Conservation (phyloP, 1,139 yeast species). For the Pneumocystis canis region DNA sequence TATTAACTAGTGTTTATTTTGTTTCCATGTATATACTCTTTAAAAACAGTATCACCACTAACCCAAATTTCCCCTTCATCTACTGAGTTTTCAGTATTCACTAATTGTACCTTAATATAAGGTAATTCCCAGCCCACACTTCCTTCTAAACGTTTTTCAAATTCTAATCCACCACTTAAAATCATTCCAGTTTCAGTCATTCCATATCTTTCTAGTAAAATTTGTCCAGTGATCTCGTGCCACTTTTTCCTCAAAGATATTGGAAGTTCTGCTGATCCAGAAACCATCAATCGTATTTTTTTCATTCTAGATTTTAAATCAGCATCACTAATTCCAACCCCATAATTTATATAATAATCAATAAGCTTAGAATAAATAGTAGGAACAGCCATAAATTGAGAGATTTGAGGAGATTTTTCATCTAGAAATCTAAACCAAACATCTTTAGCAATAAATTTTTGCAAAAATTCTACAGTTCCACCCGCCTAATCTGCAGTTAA, state of each 20-base stretch:
- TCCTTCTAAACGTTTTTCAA: conserved; percentile 18
- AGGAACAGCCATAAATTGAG: conserved; percentile 29
- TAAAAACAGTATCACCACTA: conserved; percentile 14
- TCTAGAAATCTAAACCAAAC: conserved; percentile 18
- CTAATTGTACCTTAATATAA: conserved; percentile 22
- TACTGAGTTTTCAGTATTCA: conserved; percentile 18
- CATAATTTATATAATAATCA: conserved; percentile 3
- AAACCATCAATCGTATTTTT: conserved; percentile 23
- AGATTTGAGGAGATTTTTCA: conserved; percentile 20
- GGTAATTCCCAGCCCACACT: conserved; percentile 27
- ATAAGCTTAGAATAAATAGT: conserved; percentile 22
- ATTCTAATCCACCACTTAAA: conserved; percentile 15
- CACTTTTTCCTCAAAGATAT: conserved; percentile 24
- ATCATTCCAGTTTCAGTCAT: conserved; percentile 30
- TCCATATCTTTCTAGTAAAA: conserved; percentile 27
- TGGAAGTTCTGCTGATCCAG: conserved; percentile 29
- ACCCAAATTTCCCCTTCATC: conserved; percentile 14
- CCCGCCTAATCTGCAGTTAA: conserved; percentile 25
- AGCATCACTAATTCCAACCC: neutral
- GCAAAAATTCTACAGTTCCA: conserved; percentile 25
- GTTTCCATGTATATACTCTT: conserved; percentile 24
- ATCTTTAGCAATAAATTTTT: conserved; percentile 23
- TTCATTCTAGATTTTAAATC: neutral
- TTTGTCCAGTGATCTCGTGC: conserved; percentile 23
- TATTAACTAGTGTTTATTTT: conserved; percentile 21